Percentiles rank a stretch among this genome's conserved stretches.
Conservation (phyloP, 768 basidiomycete species). For the Kwoniella sp. region DNA sequence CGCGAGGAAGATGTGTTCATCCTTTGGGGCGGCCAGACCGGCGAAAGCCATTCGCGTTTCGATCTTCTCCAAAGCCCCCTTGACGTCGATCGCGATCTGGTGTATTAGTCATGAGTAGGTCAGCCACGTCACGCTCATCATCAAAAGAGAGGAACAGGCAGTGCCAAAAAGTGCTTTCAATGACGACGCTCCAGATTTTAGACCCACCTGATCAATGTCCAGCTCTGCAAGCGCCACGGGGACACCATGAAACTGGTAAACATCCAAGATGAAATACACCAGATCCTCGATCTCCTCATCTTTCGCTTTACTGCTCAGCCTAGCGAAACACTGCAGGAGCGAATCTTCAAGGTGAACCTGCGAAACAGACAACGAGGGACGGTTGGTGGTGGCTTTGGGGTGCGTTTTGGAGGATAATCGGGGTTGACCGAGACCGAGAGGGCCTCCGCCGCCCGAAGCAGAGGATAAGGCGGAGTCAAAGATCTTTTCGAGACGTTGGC, state of each 20-base stretch:
- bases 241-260: constrained; percentile 90
- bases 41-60: constrained; percentile 54
- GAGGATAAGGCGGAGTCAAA: constrained; percentile 67
- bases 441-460: constrained; percentile 60
- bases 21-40: constrained; percentile 24
- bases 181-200: too few relatives aligned
- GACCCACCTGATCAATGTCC: constrained; percentile 81
- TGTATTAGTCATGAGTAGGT: not conserved
- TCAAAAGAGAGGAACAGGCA: too few relatives aligned
- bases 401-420: not conserved
- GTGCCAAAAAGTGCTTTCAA: too few relatives aligned
- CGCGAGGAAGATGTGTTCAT: constrained; percentile 75
- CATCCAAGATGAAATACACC: constrained; percentile 87
- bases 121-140: not conserved
- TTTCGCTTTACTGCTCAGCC: constrained; percentile 74
- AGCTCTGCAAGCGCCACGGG: constrained; percentile 87
- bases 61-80: constrained; percentile 74
- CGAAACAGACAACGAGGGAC: not conserved
- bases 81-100: constrained; percentile 72
- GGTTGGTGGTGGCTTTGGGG: not conserved
- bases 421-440: not conserved
- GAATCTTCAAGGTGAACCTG: constrained; percentile 64
- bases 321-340: constrained; percentile 83
- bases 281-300: constrained; percentile 96
- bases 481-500: constrained; percentile 71